Evolutionary conservation across 345 rosid genomes (phyloP).

Genomic region (Cardiospermum halicacabum): DNA sequence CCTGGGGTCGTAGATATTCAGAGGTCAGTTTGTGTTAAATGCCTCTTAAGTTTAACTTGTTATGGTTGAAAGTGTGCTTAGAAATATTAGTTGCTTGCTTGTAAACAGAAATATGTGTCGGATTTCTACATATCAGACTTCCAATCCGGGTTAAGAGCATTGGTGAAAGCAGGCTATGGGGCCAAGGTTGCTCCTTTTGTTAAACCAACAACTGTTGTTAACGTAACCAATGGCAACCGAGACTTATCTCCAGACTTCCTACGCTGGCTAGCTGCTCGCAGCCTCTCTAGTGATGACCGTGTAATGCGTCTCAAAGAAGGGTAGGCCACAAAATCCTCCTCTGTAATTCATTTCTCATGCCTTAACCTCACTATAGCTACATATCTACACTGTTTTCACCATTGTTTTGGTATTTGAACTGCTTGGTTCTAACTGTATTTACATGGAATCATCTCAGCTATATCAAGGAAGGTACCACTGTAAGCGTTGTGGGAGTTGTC

Average conservation of each 20-base stretch:
- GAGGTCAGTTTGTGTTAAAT: conserved; percentile 59
- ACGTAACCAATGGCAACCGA: conserved; percentile 50
- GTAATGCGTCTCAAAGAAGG: conserved; percentile 91
- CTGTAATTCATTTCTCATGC: not conserved
- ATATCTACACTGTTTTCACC: not conserved
- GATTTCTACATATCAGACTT: conserved; percentile 95
- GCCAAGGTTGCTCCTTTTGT: conserved; percentile 86
- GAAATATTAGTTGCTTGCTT: conserved; percentile 5
- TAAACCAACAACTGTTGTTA: conserved; percentile 57
- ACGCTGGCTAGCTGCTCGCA: conserved; percentile 75
- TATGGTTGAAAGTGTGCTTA: not conserved
- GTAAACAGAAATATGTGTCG: conserved; percentile 71
- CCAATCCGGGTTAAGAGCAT: conserved; percentile 85
- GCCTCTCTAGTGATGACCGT: conserved; percentile 58
- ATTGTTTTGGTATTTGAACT: not conserved
- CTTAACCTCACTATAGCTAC: not conserved
- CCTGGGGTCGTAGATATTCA: conserved; percentile 84
- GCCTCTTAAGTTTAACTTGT: not conserved
- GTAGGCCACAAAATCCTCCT: conserved; percentile 31
- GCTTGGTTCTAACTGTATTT: conserved; percentile 10
- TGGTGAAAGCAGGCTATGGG: conserved; percentile 90
- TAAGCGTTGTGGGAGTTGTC: conserved; percentile 93
- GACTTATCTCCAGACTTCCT: conserved; percentile 74
- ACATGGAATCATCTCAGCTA: conserved; percentile 47
- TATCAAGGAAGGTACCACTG: conserved; percentile 90